Evolutionary conservation across 225 moss, liverwort and hornwort species (phyloP).

Genomic region (Bryoerythrophyllum caledonicum): DNA sequence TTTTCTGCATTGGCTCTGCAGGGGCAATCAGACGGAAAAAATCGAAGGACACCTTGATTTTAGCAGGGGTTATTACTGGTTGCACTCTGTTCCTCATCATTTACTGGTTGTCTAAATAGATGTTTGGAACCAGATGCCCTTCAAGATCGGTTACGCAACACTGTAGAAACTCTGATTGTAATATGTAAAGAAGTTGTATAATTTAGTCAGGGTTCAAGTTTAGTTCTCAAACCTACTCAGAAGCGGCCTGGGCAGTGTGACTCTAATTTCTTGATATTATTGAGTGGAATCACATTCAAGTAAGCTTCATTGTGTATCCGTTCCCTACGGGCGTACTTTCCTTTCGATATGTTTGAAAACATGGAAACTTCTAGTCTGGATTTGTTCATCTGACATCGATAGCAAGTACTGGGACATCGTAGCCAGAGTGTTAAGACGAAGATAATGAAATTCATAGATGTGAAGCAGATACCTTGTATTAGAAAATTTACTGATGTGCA

Average conservation of each 20-base stretch:
- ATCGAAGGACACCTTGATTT: conserved; percentile 88
- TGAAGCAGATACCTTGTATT: not conserved
- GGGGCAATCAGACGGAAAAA: conserved; percentile 96
- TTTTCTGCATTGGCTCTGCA: conserved; percentile 34
- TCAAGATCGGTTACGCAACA: conserved; percentile 12
- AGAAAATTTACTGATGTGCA: not conserved
- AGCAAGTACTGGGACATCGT: not conserved
- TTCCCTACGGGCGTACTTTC: not conserved
- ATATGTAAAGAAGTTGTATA: conserved; percentile 46
- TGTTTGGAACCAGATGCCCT: conserved; percentile 8
- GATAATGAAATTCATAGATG: too few species aligned
- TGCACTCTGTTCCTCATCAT: conserved; percentile 91
- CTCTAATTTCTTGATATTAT: conserved; percentile 4
- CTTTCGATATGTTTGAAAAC: not conserved
- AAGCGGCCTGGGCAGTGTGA: conserved; percentile 2
- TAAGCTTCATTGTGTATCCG: not conserved
- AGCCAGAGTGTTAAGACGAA: too few species aligned
- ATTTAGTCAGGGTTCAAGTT: conserved; percentile 35
- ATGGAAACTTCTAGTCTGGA: not conserved
- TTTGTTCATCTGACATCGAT: not conserved
- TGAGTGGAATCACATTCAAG: conserved; percentile 1
- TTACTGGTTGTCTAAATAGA: conserved; percentile 92
- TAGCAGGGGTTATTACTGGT: conserved; percentile 83
- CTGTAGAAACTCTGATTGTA: conserved; percentile 30
- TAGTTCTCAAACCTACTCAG: conserved; percentile 8